phyloP scores from a whole-genome alignment of 306 rosid genomes.

The Quercus alba region DNA sequence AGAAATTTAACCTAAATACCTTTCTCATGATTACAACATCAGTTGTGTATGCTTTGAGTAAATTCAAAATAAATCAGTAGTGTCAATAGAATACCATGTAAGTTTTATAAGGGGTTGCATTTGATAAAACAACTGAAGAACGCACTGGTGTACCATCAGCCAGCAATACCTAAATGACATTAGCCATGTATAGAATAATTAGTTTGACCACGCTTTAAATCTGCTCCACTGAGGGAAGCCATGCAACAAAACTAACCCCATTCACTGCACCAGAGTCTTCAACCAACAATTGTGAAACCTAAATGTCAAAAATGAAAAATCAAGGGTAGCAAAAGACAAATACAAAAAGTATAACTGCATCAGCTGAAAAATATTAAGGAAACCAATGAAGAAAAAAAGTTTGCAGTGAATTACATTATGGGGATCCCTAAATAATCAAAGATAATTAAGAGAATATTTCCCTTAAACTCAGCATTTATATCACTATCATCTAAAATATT shows the following conservation, averaged over 20 bases:
- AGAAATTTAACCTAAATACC: neutral
- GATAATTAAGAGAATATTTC: neutral
- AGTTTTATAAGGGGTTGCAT: constrained; percentile 88
- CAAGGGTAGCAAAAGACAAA: constrained; percentile 7
- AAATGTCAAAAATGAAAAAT: constrained; percentile 5
- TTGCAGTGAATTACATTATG: neutral
- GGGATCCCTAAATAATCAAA: neutral
- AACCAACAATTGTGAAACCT: constrained; percentile 76
- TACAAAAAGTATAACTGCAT: neutral
- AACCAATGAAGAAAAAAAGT: neutral
- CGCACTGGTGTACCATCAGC: constrained; percentile 77
- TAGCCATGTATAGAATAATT: constrained; percentile 27
- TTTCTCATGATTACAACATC: neutral
- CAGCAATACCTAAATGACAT: constrained; percentile 55
- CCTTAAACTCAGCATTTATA: neutral
- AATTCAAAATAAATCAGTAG: neutral
- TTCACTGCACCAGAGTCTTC: constrained; percentile 58
- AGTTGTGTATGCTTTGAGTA: neutral
- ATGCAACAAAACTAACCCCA: constrained; percentile 71
- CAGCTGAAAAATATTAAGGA: neutral
- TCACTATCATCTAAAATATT: neutral
- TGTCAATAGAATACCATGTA: constrained; percentile 65
- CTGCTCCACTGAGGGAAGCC: constrained; percentile 34
- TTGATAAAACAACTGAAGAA: constrained; percentile 79
- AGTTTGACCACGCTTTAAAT: constrained; percentile 17